Evolutionary conservation across 1,139 yeast genomes (phyloP).

Genomic region (Petasospora fabianii): DNA sequence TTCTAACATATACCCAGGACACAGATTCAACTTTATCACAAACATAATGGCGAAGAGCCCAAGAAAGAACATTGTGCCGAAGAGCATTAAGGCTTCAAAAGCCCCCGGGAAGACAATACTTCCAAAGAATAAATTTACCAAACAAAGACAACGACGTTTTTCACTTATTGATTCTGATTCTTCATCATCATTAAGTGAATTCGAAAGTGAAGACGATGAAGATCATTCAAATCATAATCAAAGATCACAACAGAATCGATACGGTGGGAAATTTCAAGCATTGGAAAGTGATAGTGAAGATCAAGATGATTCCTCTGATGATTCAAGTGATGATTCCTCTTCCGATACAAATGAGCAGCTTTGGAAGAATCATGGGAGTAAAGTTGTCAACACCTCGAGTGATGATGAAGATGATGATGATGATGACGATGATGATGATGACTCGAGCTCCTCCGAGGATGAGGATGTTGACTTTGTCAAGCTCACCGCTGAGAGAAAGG

Average conservation of each 20-base stretch:
- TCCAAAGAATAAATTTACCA: conserved; percentile 19
- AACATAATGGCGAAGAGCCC: neutral
- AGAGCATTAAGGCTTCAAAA: conserved; percentile 20
- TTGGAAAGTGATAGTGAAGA: conserved; percentile 27
- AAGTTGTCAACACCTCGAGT: conserved; percentile 28
- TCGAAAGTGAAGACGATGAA: conserved; percentile 20
- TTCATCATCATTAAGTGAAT: conserved; percentile 26
- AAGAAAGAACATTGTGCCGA: too few relatives aligned
- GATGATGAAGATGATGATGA: conserved; percentile 33
- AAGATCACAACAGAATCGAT: neutral
- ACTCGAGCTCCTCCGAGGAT: conserved; percentile 52
- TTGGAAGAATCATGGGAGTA: conserved; percentile 27
- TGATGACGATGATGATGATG: conserved; percentile 36
- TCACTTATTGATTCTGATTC: conserved; percentile 28
- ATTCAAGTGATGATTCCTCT: conserved; percentile 29
- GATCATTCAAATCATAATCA: neutral
- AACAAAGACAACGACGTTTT: conserved; percentile 24
- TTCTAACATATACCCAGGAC: too few relatives aligned
- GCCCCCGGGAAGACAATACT: conserved; percentile 26
- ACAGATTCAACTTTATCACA: neutral
- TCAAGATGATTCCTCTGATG: conserved; percentile 23
- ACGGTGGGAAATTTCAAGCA: conserved; percentile 25
- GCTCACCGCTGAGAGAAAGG: conserved; percentile 63
- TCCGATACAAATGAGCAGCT: conserved; percentile 24
- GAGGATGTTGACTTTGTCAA: conserved; percentile 69